Percentiles rank a stretch among this genome's conserved stretches.
phyloP scores from a whole-genome alignment of 805 yeast genomes.

The Wickerhamiella slavikovae region DNA sequence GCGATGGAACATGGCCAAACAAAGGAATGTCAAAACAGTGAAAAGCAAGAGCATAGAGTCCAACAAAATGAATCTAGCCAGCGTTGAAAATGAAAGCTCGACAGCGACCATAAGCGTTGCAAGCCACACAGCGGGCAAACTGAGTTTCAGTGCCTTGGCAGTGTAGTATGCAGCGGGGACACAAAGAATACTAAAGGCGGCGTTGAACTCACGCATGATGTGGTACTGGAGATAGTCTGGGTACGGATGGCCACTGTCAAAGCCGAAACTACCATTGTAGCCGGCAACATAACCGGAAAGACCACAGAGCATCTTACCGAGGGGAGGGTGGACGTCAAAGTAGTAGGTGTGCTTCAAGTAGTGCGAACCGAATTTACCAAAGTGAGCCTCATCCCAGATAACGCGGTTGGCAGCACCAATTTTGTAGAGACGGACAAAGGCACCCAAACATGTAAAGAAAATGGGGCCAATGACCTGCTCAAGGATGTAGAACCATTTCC shows the following conservation, averaged over 20 bases:
- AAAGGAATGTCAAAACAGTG: constrained; percentile 61
- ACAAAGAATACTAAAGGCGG: constrained; percentile 50
- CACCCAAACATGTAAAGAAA: constrained; percentile 44
- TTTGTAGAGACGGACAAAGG: constrained; percentile 53
- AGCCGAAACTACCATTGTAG: constrained; percentile 80
- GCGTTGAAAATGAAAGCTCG: constrained; percentile 77
- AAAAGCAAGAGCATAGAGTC: constrained; percentile 78
- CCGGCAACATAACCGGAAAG: constrained; percentile 76
- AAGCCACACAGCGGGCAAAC: constrained; percentile 35
- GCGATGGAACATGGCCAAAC: constrained; percentile 60
- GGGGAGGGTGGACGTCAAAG: constrained; percentile 96
- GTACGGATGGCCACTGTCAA: constrained; percentile 71
- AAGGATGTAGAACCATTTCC: constrained; percentile 10
- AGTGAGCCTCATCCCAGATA: constrained; percentile 36
- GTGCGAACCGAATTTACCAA: constrained; percentile 25
- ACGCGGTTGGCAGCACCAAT: constrained; percentile 56
- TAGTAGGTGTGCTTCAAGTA: constrained; percentile 79
- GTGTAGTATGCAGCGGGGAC: constrained; percentile 72
- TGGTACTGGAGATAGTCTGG: constrained; percentile 58
- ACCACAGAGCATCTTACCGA: constrained; percentile 85
- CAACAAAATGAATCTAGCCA: constrained; percentile 66
- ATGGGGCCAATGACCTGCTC: constrained; percentile 25
- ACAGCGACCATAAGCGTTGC: constrained; percentile 48
- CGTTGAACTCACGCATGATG: constrained; percentile 73
- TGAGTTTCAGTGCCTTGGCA: constrained; percentile 65